Percentiles rank a stretch among this genome's conserved stretches.
Conservation (phyloP, 148 eudicot species). For the Spergularia bocconei region DNA sequence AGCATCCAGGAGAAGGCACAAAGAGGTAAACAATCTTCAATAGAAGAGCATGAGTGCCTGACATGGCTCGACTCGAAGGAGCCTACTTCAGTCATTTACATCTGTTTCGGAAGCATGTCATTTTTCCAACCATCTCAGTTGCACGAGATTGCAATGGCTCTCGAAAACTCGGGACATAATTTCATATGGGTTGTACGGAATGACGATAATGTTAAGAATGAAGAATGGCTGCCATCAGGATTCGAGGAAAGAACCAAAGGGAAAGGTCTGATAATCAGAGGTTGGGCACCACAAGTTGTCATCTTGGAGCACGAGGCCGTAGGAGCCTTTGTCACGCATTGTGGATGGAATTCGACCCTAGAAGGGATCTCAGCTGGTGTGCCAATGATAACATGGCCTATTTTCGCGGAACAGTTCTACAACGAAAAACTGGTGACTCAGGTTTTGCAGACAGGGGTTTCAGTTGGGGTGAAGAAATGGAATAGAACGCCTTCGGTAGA, state of each 20-base stretch:
- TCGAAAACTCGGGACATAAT: conserved; percentile 39
- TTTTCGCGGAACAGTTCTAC: conserved; percentile 36
- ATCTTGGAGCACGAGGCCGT: conserved; percentile 34
- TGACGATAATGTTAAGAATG: not conserved
- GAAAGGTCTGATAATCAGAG: conserved; percentile 23
- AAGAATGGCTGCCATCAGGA: conserved; percentile 37
- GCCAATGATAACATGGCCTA: conserved; percentile 41
- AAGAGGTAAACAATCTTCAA: conserved; percentile 38
- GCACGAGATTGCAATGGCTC: conserved; percentile 46
- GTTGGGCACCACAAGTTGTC: conserved; percentile 36
- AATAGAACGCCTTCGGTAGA: not conserved
- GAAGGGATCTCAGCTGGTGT: conserved; percentile 37
- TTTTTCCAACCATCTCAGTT: conserved; percentile 28
- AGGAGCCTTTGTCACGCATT: conserved; percentile 38
- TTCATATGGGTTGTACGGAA: conserved; percentile 63
- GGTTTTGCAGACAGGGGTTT: conserved; percentile 20
- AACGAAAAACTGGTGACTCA: conserved; percentile 28
- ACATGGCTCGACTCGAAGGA: conserved; percentile 58
- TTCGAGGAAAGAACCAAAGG: conserved; percentile 26
- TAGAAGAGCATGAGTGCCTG: conserved; percentile 45
- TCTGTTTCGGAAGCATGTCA: conserved; percentile 47
- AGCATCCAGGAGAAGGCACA: conserved; percentile 31
- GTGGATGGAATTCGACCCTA: conserved; percentile 43
- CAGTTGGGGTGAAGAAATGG: conserved; percentile 30
- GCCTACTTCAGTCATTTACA: conserved; percentile 48